A percentile compares a stretch with the other conserved stretches of the same genome.
Conservation (phyloP, 108 stramenopile species). For the Chaetoceros tenuissimus region DNA sequence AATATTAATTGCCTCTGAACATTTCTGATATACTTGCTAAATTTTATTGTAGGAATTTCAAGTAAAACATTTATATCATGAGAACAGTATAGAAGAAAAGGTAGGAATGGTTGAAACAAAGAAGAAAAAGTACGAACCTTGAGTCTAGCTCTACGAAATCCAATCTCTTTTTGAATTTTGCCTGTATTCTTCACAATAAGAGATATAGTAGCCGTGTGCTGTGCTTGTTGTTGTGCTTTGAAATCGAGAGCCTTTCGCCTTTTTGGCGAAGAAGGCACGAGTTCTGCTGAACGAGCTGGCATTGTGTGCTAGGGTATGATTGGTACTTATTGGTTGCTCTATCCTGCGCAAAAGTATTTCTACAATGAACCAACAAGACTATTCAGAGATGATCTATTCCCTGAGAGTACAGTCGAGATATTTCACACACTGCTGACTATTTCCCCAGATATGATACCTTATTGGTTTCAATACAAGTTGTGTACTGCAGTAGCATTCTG, state of each 20-base stretch:
- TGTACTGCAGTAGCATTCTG: too few relatives aligned
- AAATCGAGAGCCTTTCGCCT: neutral
- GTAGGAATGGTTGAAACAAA: neutral
- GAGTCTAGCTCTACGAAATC: neutral
- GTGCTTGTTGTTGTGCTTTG: constrained; percentile 2
- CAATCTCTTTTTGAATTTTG: neutral
- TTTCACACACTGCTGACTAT: too few relatives aligned
- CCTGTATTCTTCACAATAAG: neutral
- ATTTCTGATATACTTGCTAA: neutral
- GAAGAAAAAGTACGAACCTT: constrained; percentile 1
- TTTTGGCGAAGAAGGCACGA: neutral
- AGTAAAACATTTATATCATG: neutral
- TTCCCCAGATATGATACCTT: too few relatives aligned
- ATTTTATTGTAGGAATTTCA: neutral
- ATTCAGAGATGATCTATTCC: too few relatives aligned
- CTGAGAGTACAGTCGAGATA: too few relatives aligned
- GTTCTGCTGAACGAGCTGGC: neutral
- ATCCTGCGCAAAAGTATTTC: too few relatives aligned
- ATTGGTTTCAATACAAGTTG: too few relatives aligned
- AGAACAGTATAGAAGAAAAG: neutral
- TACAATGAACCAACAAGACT: too few relatives aligned
- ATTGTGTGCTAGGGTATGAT: too few relatives aligned
- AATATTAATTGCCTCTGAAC: constrained; percentile 25
- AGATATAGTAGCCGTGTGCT: constrained; percentile 1
- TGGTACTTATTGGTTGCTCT: too few relatives aligned